Base-by-base conservation (phyloP, 2,329 filamentous ascomycete species). In the Epichloe coenophiala region DNA sequence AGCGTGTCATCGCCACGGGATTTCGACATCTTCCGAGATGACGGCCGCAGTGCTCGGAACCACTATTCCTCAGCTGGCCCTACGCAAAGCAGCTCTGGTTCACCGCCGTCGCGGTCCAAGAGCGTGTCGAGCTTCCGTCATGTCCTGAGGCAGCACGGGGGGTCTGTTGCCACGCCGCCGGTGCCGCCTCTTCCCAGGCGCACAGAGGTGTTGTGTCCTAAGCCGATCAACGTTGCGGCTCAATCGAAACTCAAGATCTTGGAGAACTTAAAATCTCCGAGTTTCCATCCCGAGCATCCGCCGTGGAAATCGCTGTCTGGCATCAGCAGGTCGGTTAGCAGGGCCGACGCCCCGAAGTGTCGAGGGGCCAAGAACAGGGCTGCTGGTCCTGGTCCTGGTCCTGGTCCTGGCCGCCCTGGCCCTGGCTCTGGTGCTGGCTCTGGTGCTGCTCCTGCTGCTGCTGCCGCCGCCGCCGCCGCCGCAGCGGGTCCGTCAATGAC, bases 21-120 rank as follows among this genome's bases (percentile, higher is more conserved):
- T 3, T 65, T 68, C 49, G 60, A 66, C 35, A 58, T 65, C 37
- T 66, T 59, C 53, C 54, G 54, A 42, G 60, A 61, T 53, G 48
- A 17, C 47, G 31, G 33, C 37, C 41, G 23, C 47, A 48, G 21
- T 38, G 17, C 31, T 19, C 21, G 39, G 47, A 42, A 52, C 54
- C 50, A 45, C 19, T 35, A 35, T 31, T 31, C 9, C 33, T 12
- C 36, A 9, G 33, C 27, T 12, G 51, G 31, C 5, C n/a, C 21
- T 13, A 33, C 19, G 17, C 42, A 49, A 15, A 47, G 11, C 50
- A 52, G 37, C 36, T 43, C 39, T 7, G 41, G 41, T 19, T 42
- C 49, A 31, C 54, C 42, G 33, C 51, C 50, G 42, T 41, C 23
- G 39, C 55, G 56, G 23, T 53, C 56, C 49, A 56, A 52, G 52